Conservation (phyloP, 345 rosid species). For the Erodium maritimum region DNA sequence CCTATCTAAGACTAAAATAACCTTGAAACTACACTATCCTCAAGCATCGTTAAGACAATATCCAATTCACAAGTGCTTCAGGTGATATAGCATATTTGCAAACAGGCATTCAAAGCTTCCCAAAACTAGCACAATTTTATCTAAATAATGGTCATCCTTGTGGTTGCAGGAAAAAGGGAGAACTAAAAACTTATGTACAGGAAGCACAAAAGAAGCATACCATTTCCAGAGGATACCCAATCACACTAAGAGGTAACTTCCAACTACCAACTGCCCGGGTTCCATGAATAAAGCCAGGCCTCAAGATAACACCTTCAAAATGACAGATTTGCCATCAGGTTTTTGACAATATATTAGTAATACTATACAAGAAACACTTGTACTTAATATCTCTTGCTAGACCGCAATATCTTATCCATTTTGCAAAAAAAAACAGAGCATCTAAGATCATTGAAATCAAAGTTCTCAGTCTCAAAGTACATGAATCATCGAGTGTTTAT, state of each 20-base stretch:
- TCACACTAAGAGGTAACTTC: constrained; percentile 69
- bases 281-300: constrained; percentile 95
- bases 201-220: constrained; percentile 23
- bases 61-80: no score
- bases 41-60: no score
- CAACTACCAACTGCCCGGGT: constrained; percentile 69
- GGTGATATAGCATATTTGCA: no score
- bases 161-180: neutral
- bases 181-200: neutral
- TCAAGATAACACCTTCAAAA: constrained; percentile 65
- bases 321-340: neutral
- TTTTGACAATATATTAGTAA: neutral
- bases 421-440: neutral
- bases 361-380: neutral
- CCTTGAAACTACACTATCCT: no score
- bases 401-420: neutral
- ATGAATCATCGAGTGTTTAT: neutral
- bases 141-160: neutral
- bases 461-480: neutral
- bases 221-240: constrained; percentile 91
- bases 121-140: no score
- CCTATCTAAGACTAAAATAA: no score
- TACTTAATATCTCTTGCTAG: neutral
- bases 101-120: no score
- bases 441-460: neutral